A percentile compares a stretch with the other conserved stretches of the same genome.
Conservation (phyloP, 139 green algal genomes). For the Zygnema circumcarinatum region DNA sequence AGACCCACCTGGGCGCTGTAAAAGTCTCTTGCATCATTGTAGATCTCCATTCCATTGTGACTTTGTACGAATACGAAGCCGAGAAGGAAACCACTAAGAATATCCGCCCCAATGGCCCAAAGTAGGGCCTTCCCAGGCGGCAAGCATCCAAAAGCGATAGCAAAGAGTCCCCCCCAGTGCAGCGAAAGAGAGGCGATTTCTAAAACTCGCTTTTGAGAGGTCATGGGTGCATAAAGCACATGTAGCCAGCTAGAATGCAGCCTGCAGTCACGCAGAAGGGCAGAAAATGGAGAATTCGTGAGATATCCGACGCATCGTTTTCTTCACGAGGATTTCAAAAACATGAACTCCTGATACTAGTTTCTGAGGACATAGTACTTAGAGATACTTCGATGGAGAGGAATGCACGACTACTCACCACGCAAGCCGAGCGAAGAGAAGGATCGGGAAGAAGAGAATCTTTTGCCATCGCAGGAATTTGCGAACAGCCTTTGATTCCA, state of each 20-base stretch:
- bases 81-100: slow-evolving; percentile 69
- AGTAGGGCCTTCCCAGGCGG: slow-evolving; percentile 40
- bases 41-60: slow-evolving; percentile 84
- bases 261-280: background rate
- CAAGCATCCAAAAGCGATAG: slow-evolving; percentile 61
- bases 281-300: slow-evolving; percentile 18
- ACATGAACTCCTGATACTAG: too few relatives aligned
- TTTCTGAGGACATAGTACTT: too few relatives aligned
- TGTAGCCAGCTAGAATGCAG: slow-evolving; percentile 35
- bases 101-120: slow-evolving; percentile 64
- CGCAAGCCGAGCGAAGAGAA: slow-evolving; percentile 71
- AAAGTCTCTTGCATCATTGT: slow-evolving; percentile 73
- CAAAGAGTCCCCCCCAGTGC: slow-evolving; percentile 66
- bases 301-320: too few relatives aligned
- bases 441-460: slow-evolving; percentile 74
- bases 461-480: slow-evolving; percentile 66
- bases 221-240: slow-evolving; percentile 18
- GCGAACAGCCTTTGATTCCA: slow-evolving; percentile 51
- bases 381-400: background rate
- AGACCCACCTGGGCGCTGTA: slow-evolving; percentile 60
- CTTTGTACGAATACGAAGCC: slow-evolving; percentile 78
- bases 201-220: slow-evolving; percentile 32
- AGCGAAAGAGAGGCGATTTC: slow-evolving; percentile 60
- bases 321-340: too few relatives aligned
- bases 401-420: slow-evolving; percentile 59